These are phyloP conservation scores for Trifolium dubium DNA, from an alignment of 306 rosid species.

Conservation along the genomic window DNA sequence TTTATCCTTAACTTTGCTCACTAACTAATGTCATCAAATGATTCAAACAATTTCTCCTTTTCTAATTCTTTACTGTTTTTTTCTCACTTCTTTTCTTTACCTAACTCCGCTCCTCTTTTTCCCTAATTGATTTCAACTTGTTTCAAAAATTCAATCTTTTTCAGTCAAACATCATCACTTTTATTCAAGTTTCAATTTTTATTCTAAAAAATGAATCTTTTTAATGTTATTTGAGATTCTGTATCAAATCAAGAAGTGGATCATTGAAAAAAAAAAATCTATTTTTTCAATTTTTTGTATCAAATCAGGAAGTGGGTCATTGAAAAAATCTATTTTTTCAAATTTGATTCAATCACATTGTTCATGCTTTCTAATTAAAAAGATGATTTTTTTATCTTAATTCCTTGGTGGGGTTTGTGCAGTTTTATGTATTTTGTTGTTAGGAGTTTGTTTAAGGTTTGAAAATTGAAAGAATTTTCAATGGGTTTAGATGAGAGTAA, in stretches of 20 bases:
- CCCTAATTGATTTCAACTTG: slow-evolving; percentile 28
- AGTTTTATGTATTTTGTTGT: slow-evolving; percentile 31
- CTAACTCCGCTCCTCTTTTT: slow-evolving; percentile 41
- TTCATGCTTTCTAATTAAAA: slow-evolving; percentile 35
- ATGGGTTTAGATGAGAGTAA: slow-evolving; percentile 59
- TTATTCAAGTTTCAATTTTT: slow-evolving; percentile 31
- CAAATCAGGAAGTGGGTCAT: slow-evolving; percentile 45
- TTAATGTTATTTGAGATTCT: slow-evolving; percentile 24
- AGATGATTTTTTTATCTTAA: background rate
- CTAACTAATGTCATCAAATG: slow-evolving; percentile 17
- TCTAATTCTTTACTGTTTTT: slow-evolving; percentile 24
- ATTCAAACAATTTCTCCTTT: slow-evolving; percentile 40
- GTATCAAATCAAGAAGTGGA: slow-evolving; percentile 41
- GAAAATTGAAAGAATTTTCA: slow-evolving; percentile 36
- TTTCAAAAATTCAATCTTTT: slow-evolving; percentile 39
- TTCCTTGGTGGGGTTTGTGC: slow-evolving; percentile 30
- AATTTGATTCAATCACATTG: slow-evolving; percentile 48
- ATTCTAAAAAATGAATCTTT: slow-evolving; percentile 4
- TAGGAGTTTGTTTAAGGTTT: slow-evolving; percentile 37
- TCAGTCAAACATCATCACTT: slow-evolving; percentile 17
- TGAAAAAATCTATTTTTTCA: slow-evolving; percentile 34
- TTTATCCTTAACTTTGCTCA: slow-evolving; percentile 37
- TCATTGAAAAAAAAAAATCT: slow-evolving; percentile 29
- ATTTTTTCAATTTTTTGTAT: slow-evolving; percentile 25
- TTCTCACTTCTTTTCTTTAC: slow-evolving; percentile 47